phyloP scores from a whole-genome alignment of 345 rosid genomes.

The Arabidopsis thaliana region DNA sequence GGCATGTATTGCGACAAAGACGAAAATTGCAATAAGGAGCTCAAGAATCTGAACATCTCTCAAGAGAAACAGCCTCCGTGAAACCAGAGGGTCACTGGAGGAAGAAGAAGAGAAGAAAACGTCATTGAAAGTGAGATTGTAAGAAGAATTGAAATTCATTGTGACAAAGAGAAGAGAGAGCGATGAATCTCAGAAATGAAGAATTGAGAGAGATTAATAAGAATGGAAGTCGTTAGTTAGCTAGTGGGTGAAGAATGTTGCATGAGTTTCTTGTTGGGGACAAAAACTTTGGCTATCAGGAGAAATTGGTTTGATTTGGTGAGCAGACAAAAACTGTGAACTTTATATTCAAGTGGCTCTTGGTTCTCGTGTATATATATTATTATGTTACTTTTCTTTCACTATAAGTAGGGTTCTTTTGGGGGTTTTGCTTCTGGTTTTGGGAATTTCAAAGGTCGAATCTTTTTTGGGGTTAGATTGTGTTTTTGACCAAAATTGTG shows the following conservation, averaged over 20 bases:
- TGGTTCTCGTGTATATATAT: slow-evolving; percentile 13
- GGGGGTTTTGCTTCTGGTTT: slow-evolving; percentile 20
- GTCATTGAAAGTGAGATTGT: slow-evolving; percentile 58
- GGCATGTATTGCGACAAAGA: slow-evolving; percentile 57
- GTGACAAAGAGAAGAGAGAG: slow-evolving; percentile 27
- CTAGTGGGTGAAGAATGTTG: slow-evolving; percentile 46
- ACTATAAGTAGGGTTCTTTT: slow-evolving; percentile 29
- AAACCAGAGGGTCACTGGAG: slow-evolving; percentile 56
- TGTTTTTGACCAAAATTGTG: slow-evolving; percentile 34
- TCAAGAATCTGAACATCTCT: slow-evolving; percentile 69
- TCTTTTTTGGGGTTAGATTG: slow-evolving; percentile 30
- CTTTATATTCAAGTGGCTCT: slow-evolving; percentile 27
- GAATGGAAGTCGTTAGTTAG: slow-evolving; percentile 34
- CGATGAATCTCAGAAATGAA: slow-evolving; percentile 37
- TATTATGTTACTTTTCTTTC: slow-evolving; percentile 19
- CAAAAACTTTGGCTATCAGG: slow-evolving; percentile 42
- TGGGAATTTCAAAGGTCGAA: slow-evolving; percentile 16
- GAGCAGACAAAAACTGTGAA: slow-evolving; percentile 62
- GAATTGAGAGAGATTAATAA: slow-evolving; percentile 46
- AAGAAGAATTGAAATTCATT: slow-evolving; percentile 51
- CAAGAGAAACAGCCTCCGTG: slow-evolving; percentile 52
- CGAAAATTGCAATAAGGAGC: slow-evolving; percentile 61
- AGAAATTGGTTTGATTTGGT: slow-evolving; percentile 79
- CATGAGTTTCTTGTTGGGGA: slow-evolving; percentile 45
- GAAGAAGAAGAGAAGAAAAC: slow-evolving; percentile 57